These are phyloP conservation scores for Tritrichomonas foetus DNA, from an alignment of 208 protist genomes.

Conservation along the genomic window DNA sequence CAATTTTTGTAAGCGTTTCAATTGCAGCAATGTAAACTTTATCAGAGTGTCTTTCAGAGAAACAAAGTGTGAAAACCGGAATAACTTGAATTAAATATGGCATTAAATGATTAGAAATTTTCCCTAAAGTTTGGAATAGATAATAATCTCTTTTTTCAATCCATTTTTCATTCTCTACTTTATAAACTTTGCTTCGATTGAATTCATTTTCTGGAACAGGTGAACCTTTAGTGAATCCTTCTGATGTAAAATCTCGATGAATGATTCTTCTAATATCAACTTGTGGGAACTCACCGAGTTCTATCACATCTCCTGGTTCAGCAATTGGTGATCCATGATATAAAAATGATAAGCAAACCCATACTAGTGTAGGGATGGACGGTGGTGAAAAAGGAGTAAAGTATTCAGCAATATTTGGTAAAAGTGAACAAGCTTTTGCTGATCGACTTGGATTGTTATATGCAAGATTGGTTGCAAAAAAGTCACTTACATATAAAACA, in stretches of 20 bases:
- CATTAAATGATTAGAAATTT: neutral
- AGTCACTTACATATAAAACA: neutral
- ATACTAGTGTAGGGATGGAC: neutral
- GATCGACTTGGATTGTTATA: neutral
- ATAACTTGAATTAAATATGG: neutral
- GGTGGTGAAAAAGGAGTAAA: neutral
- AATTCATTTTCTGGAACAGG: neutral
- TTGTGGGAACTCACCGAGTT: neutral
- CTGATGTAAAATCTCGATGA: neutral
- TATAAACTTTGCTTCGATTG: neutral
- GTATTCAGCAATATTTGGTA: neutral
- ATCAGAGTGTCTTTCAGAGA: neutral
- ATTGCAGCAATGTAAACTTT: neutral
- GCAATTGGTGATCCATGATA: neutral
- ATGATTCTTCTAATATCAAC: neutral
- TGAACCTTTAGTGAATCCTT: neutral
- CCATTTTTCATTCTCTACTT: constrained; percentile 30
- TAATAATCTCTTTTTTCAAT: neutral
- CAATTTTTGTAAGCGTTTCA: neutral
- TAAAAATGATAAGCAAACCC: neutral
- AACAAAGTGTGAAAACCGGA: neutral
- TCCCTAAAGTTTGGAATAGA: neutral
- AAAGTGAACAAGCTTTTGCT: neutral
- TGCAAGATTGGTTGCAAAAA: neutral
- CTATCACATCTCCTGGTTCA: neutral